Evolutionary conservation across 2,329 filamentous ascomycete genomes (phyloP).

Genomic region (Claviceps citrina): DNA sequence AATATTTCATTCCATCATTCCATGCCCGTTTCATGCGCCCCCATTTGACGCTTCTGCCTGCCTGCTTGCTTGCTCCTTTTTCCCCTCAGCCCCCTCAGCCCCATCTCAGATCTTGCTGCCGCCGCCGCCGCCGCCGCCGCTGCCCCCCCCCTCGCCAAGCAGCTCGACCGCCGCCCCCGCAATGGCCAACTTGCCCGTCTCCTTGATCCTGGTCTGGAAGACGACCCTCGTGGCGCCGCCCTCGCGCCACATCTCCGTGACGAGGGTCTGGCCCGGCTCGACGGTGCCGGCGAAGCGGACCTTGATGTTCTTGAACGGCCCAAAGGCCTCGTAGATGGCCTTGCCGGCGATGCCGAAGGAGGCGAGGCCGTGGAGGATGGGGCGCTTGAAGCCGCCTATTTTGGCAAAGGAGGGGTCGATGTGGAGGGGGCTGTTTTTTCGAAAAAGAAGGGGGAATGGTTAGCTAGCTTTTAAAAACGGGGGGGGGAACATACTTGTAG

Average conservation of each 20-base stretch:
- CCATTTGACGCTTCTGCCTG: too few relatives aligned
- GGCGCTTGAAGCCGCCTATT: conserved; percentile 84
- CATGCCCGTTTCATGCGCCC: too few relatives aligned
- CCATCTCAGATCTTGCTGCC: conserved; percentile 21
- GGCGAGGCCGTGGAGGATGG: conserved; percentile 94
- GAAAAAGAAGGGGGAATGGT: too few relatives aligned
- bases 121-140: too few relatives aligned
- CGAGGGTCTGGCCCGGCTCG: conserved; percentile 72
- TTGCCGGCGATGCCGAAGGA: conserved; percentile 85
- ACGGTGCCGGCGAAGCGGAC: conserved; percentile 80
- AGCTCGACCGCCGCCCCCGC: conserved; percentile 68
- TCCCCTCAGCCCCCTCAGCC: too few relatives aligned
- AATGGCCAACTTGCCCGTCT: conserved; percentile 83
- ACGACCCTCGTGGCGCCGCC: conserved; percentile 58
- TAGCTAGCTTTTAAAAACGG: too few relatives aligned
- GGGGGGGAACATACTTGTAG: conserved; percentile 52
- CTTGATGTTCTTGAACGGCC: conserved; percentile 79
- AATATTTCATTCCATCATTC: too few relatives aligned
- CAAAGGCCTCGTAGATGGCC: conserved; percentile 73
- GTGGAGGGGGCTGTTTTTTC: conserved; percentile 57
- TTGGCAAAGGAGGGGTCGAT: conserved; percentile 90
- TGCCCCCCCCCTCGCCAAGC: conserved; percentile 20
- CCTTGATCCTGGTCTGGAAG: conserved; percentile 80
- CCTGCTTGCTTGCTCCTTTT: too few relatives aligned
- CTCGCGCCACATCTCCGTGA: conserved; percentile 92